Evolutionary conservation across 768 basidiomycete species (phyloP).

Genomic region (Pulveroboletus ravenelii): DNA sequence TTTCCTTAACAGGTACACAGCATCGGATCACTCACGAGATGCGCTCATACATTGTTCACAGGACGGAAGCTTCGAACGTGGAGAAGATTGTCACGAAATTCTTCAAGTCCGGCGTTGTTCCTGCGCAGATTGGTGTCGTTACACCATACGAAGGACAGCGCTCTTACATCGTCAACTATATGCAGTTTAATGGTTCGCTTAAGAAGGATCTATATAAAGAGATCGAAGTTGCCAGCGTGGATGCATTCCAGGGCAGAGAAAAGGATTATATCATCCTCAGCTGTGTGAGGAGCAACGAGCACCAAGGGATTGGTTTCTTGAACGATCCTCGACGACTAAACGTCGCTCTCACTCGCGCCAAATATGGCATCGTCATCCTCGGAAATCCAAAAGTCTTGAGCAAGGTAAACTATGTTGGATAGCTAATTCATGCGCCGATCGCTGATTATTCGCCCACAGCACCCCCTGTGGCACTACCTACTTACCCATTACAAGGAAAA

Average conservation of each 20-base stretch:
- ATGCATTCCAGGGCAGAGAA: conserved; percentile 98
- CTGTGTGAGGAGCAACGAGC: conserved; percentile 97
- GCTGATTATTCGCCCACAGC: conserved; percentile 44
- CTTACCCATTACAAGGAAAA: conserved; percentile 99
- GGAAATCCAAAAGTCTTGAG: conserved; percentile 99
- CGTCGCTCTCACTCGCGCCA: conserved; percentile 94
- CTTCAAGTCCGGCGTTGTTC: conserved; percentile 98
- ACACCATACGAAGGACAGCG: conserved; percentile 99
- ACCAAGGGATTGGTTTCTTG: conserved; percentile 98
- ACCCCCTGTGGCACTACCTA: conserved; percentile 97
- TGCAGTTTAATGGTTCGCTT: conserved; percentile 99
- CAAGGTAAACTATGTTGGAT: conserved; percentile 61
- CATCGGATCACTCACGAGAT: not conserved
- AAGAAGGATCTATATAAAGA: conserved; percentile 99
- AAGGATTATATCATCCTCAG: conserved; percentile 99
- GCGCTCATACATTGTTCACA: conserved; percentile 27
- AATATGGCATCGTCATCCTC: conserved; percentile 98
- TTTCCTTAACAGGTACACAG: conserved; percentile 79
- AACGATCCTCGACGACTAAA: conserved; percentile 96
- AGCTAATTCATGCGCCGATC: conserved; percentile 4
- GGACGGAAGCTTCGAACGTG: conserved; percentile 97
- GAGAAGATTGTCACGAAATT: conserved; percentile 99
- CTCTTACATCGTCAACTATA: conserved; percentile 97
- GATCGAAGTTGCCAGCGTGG: conserved; percentile 97
- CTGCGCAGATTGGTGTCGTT: conserved; percentile 94